Percentiles rank a stretch among this genome's conserved stretches.
phyloP scores from a whole-genome alignment of 2,329 filamentous ascomycete species.

The Talaromyces pinophilus region DNA sequence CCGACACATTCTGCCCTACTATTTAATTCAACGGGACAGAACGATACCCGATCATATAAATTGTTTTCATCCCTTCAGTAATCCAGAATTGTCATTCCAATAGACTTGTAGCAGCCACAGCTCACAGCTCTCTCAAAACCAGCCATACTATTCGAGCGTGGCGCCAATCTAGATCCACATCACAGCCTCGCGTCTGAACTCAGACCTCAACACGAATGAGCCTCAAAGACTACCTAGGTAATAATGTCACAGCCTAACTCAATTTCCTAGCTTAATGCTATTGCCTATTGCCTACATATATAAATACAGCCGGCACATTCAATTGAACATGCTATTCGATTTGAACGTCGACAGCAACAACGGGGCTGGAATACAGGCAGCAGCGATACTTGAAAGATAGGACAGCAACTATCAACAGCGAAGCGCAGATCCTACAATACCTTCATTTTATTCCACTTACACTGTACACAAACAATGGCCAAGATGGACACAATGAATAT shows the following conservation, averaged over 20 bases:
- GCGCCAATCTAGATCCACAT: neutral
- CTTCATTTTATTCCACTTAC: neutral
- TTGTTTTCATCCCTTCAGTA: too few species aligned
- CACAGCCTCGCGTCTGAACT: neutral
- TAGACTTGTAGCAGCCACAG: neutral
- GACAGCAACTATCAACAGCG: neutral
- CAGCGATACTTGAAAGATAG: neutral
- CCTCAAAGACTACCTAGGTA: neutral
- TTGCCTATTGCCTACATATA: neutral
- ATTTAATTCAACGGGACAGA: neutral
- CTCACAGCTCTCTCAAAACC: neutral
- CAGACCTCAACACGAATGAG: neutral
- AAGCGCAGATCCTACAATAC: neutral
- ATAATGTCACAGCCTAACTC: conserved; percentile 1
- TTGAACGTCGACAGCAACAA: neutral
- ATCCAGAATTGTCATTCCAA: too few species aligned
- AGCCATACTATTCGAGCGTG: neutral
- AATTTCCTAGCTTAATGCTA: neutral
- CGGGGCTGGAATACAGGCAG: conserved; percentile 1
- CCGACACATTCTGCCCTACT: too few species aligned
- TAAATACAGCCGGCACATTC: neutral
- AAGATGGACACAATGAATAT: conserved; percentile 31
- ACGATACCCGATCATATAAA: neutral
- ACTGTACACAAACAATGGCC: neutral
- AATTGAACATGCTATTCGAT: neutral